Evolutionary conservation across 768 basidiomycete species (phyloP).

Genomic region (Gloeostereum incarnatum): DNA sequence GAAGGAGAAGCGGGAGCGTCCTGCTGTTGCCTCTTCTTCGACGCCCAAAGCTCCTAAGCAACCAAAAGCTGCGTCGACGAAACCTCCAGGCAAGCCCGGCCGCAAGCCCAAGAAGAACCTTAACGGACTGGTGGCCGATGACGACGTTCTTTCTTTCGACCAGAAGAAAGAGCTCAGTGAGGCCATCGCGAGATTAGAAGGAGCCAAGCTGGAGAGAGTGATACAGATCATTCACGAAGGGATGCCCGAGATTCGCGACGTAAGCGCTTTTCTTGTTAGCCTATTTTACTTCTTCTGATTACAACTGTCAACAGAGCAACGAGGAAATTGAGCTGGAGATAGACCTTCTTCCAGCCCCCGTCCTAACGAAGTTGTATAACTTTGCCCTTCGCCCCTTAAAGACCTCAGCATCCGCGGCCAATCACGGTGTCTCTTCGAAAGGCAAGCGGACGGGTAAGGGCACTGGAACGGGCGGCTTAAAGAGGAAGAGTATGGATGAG

Average conservation of each 20-base stretch:
- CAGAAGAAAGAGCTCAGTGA: conserved; percentile 99
- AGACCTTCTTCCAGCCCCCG: conserved; percentile 77
- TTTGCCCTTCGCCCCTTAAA: conserved; percentile 80
- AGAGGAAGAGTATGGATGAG: conserved; percentile 96
- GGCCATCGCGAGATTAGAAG: conserved; percentile 83
- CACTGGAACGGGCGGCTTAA: conserved; percentile 81
- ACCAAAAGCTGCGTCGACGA: conserved; percentile 33
- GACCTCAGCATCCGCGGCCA: conserved; percentile 51
- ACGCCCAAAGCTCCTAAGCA: conserved; percentile 43
- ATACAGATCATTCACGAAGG: conserved; percentile 94
- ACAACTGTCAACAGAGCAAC: conserved; percentile 50
- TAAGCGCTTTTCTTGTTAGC: conserved; percentile 30
- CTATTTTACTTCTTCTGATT: conserved; percentile 9
- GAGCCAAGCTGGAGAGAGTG: conserved; percentile 75
- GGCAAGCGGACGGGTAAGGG: conserved; percentile 66
- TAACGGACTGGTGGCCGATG: conserved; percentile 57
- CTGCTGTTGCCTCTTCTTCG: conserved; percentile 52
- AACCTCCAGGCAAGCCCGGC: too few species aligned
- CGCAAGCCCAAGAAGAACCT: conserved; percentile 56
- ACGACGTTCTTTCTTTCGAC: conserved; percentile 83
- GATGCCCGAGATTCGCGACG: conserved; percentile 88
- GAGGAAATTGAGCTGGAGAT: conserved; percentile 99
- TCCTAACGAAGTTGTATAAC: conserved; percentile 91
- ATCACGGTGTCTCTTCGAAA: too few species aligned
- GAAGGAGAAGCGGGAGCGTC: conserved; percentile 45